Percentiles rank a stretch among this genome's conserved stretches.
Evolutionary conservation across 1,284 basidiomycete species (phyloP).

Genomic region (Afroboletus lepidellus): DNA sequence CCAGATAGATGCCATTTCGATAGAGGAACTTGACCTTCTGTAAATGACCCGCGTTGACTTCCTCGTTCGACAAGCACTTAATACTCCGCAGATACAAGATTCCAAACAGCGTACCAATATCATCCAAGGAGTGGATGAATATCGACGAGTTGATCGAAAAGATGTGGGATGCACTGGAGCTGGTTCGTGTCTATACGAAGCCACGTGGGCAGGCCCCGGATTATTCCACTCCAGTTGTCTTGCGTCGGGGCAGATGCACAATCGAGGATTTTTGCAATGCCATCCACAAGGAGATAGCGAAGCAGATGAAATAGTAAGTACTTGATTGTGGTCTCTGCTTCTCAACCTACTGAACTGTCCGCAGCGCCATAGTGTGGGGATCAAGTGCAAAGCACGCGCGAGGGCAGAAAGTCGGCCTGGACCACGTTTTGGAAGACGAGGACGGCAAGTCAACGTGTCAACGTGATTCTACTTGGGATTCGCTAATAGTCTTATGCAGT

Average conservation of each 20-base stretch:
- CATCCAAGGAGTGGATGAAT: conserved; percentile 93
- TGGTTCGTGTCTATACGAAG: conserved; percentile 94
- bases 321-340: background rate
- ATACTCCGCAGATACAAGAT: conserved; percentile 70
- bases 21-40: conserved; percentile 96
- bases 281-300: conserved; percentile 90
- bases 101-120: conserved; percentile 93
- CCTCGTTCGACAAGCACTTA: background rate
- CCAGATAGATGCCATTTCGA: conserved; percentile 97
- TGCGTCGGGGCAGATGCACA: conserved; percentile 71
- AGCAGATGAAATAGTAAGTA: conserved; percentile 87
- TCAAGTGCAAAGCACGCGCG: conserved; percentile 93
- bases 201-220: conserved; percentile 91
- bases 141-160: conserved; percentile 91
- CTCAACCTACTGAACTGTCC: conserved; percentile 10
- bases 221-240: conserved; percentile 78
- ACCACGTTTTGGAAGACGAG: conserved; percentile 88
- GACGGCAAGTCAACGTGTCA: conserved; percentile 58
- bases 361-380: conserved; percentile 89
- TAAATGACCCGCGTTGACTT: conserved; percentile 38
- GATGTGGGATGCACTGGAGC: conserved; percentile 89
- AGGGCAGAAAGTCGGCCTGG: conserved; percentile 94
- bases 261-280: conserved; percentile 92
- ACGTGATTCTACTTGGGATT: background rate
- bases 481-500: conserved; percentile 46